phyloP scores from a whole-genome alignment of 768 basidiomycete genomes.

The Psilocybe sp. region DNA sequence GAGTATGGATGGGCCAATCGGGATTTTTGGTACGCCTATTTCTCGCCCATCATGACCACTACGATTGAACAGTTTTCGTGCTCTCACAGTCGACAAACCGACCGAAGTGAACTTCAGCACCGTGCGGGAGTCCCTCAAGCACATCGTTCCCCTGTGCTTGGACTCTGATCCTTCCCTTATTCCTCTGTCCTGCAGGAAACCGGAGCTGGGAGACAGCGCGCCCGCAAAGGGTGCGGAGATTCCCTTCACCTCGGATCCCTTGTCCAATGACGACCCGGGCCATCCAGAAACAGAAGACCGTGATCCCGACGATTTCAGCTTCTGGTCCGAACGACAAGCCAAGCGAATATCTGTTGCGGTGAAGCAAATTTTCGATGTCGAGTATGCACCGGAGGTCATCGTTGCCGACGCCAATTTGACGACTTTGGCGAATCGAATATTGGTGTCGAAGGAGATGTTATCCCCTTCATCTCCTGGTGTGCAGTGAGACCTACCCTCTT shows the following conservation, averaged over 20 bases:
- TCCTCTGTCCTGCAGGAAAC: constrained; percentile 58
- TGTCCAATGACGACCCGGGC: constrained; percentile 5
- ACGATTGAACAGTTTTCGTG: neutral
- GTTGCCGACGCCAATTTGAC: constrained; percentile 92
- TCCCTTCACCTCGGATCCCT: constrained; percentile 13
- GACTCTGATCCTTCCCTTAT: constrained; percentile 84
- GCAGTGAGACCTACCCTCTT: too few species aligned
- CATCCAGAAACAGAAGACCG: constrained; percentile 35
- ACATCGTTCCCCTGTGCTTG: constrained; percentile 81
- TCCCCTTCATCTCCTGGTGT: constrained; percentile 23
- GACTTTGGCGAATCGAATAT: constrained; percentile 79
- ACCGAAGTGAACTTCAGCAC: constrained; percentile 57
- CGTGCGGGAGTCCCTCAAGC: constrained; percentile 65
- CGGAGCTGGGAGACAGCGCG: neutral
- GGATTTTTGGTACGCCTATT: constrained; percentile 73
- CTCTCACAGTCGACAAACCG: constrained; percentile 64
- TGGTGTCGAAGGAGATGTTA: constrained; percentile 69
- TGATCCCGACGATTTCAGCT: constrained; percentile 90
- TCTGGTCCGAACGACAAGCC: constrained; percentile 91
- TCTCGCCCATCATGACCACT: constrained; percentile 6
- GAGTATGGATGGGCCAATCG: constrained; percentile 78
- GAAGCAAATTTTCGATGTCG: constrained; percentile 81
- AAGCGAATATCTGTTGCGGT: constrained; percentile 81
- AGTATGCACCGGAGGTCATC: constrained; percentile 86
- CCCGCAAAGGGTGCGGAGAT: constrained; percentile 2